phyloP scores from a whole-genome alignment of 2,329 filamentous ascomycete genomes.

The Sporothrix dimorphospora region DNA sequence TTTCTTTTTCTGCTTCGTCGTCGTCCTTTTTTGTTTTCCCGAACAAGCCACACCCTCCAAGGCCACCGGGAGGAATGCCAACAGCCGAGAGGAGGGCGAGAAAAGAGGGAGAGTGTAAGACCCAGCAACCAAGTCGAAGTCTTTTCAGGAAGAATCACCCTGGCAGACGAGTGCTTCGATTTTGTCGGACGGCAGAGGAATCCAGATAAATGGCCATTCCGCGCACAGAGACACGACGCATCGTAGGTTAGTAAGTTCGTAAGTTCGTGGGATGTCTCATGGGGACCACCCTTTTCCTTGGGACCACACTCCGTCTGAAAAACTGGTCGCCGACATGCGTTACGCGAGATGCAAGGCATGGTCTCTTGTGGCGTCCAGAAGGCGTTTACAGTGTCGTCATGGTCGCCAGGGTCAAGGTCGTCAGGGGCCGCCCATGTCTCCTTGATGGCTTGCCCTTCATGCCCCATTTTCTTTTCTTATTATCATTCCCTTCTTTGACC shows the following conservation, averaged over 20 bases:
- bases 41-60: not conserved
- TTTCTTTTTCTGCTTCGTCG: not conserved
- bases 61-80: not conserved
- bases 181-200: not conserved
- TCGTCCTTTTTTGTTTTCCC: not conserved
- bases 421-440: not conserved
- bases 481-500: no score
- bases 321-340: constrained; percentile 8
- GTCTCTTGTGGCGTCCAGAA: not conserved
- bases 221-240: not conserved
- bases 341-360: constrained; percentile 1
- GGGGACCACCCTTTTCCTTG: not conserved
- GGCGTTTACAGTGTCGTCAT: not conserved
- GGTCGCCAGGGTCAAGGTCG: not conserved
- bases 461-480: not conserved
- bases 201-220: not conserved
- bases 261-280: not conserved
- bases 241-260: not conserved
- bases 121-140: not conserved
- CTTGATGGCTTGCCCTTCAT: not conserved
- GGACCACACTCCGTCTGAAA: not conserved
- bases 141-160: not conserved
- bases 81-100: not conserved
- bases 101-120: not conserved
- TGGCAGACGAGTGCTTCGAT: not conserved